Conservation (phyloP, 768 basidiomycete species). For the Phlebiopsis flavidoalba region DNA sequence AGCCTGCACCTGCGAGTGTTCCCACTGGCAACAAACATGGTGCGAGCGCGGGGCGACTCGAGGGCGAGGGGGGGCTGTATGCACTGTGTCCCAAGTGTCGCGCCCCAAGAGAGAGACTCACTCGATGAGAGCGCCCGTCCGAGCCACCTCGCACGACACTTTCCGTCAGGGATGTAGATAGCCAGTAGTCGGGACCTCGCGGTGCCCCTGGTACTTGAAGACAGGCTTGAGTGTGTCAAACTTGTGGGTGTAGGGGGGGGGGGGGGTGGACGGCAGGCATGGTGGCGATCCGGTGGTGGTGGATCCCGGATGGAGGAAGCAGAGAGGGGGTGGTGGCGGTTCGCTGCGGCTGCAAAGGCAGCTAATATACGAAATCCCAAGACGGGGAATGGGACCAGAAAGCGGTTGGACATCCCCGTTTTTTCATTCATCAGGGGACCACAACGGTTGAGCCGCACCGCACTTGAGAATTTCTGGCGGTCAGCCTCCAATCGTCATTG, state of each 20-base stretch:
- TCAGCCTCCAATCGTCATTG: background rate
- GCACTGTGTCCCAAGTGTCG: too few relatives aligned
- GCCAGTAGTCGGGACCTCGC: conserved; percentile 57
- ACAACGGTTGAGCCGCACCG: background rate
- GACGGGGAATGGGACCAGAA: background rate
- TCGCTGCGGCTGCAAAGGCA: too few relatives aligned
- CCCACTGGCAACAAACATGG: background rate
- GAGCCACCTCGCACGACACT: conserved; percentile 60
- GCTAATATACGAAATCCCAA: too few relatives aligned
- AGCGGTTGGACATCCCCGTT: background rate
- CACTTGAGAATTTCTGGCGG: background rate
- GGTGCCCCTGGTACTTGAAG: conserved; percentile 61
- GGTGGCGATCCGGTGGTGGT: background rate
- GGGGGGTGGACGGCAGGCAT: conserved; percentile 28
- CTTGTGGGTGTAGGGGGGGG: conserved; percentile 38
- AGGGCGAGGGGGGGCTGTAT: background rate
- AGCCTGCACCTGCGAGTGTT: background rate
- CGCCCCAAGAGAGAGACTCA: conserved; percentile 33
- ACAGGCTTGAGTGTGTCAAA: conserved; percentile 47
- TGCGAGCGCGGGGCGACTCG: background rate
- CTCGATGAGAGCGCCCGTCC: conserved; percentile 61
- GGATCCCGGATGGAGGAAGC: background rate
- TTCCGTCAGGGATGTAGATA: conserved; percentile 68
- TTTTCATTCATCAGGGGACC: background rate
- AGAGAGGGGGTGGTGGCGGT: too few relatives aligned